These are phyloP conservation scores for Neoboletus brunneissimus DNA, from an alignment of 768 basidiomycete genomes.

Conservation along the genomic window DNA sequence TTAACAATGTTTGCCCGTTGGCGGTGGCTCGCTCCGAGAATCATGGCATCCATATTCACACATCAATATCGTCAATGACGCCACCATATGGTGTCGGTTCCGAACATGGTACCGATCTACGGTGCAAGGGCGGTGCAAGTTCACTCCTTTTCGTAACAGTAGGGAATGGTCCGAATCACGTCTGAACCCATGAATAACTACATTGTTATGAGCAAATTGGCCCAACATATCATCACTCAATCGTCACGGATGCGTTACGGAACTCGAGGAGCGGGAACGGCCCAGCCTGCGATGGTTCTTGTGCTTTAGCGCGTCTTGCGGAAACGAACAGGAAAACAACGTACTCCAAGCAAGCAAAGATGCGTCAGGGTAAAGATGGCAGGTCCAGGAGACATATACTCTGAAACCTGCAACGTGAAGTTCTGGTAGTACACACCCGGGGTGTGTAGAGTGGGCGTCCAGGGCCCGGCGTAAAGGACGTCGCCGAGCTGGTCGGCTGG, in stretches of 20 bases:
- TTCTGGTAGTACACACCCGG: conserved; percentile 28
- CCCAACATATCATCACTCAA: conserved; percentile 1
- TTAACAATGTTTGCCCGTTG: background rate
- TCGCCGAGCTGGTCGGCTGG: too few relatives aligned
- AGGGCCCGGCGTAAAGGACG: too few relatives aligned
- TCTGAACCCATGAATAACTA: background rate
- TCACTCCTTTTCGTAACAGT: background rate
- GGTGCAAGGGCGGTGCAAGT: background rate
- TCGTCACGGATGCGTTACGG: conserved; percentile 23
- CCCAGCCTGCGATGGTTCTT: conserved; percentile 15
- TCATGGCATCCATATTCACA: background rate
- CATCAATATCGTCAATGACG: background rate
- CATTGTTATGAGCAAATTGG: background rate
- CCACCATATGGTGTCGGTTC: too few relatives aligned
- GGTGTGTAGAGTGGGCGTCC: too few relatives aligned
- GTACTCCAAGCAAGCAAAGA: conserved; percentile 30
- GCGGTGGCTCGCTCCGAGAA: background rate
- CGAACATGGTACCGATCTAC: too few relatives aligned
- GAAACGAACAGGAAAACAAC: background rate
- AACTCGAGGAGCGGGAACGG: conserved; percentile 29
- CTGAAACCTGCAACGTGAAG: conserved; percentile 21
- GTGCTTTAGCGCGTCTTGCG: background rate
- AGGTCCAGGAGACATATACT: conserved; percentile 11
- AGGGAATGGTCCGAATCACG: background rate
- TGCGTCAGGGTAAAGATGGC: conserved; percentile 32